Evolutionary conservation across 129 eudicot species (phyloP).

Genomic region (Chrysanthemum seticuspe): DNA sequence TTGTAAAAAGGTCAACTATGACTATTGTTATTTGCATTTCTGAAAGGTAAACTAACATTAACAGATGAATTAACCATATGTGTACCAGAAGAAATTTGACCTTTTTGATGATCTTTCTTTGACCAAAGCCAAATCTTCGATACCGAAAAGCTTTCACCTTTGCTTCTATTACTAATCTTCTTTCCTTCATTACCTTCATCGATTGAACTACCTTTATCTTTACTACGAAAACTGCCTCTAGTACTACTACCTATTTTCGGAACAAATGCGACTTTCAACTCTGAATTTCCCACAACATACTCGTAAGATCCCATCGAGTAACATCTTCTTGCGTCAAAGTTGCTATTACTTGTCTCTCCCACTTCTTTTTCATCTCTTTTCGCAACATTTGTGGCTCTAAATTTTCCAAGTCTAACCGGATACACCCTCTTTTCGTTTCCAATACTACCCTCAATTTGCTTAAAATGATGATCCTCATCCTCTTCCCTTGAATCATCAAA

Average conservation of each 20-base stretch:
- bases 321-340: constrained; percentile 91
- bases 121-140: constrained; percentile 99
- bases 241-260: constrained; percentile 42
- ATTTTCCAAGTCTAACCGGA: constrained; percentile 90
- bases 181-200: constrained; percentile 68
- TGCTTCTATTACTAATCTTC: constrained; percentile 64
- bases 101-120: constrained; percentile 61
- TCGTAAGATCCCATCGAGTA: constrained; percentile 94
- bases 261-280: constrained; percentile 68
- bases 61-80: constrained; percentile 45
- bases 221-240: constrained; percentile 40
- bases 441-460: constrained; percentile 39
- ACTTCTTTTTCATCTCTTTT: constrained; percentile 43
- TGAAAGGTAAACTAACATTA: constrained; percentile 63
- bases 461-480: constrained; percentile 42
- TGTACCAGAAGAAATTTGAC: constrained; percentile 44
- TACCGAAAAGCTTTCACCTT: constrained; percentile 95
- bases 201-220: constrained; percentile 39
- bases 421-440: constrained; percentile 65
- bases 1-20: constrained; percentile 26
- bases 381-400: constrained; percentile 49
- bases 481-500: constrained; percentile 52
- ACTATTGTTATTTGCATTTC: constrained; percentile 35
- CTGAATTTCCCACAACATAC: constrained; percentile 76
- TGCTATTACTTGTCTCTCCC: constrained; percentile 78